phyloP scores from a whole-genome alignment of 306 rosid species.

The Lathyrus sativus region DNA sequence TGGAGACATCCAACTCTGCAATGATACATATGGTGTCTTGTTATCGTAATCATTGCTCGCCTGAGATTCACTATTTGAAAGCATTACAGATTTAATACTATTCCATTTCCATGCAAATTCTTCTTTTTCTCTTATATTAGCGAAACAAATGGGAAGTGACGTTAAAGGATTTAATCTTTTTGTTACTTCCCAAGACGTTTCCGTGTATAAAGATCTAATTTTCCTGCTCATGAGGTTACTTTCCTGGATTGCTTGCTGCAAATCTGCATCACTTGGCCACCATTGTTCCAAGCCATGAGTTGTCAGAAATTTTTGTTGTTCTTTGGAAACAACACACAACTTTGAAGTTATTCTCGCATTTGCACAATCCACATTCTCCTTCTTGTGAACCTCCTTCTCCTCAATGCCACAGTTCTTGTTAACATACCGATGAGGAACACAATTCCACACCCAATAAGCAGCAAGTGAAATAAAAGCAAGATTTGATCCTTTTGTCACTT shows the following conservation, averaged over 20 bases:
- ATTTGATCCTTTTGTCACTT: slow-evolving; percentile 37
- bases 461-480: slow-evolving; percentile 82
- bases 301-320: not conserved
- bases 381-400: not conserved
- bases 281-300: not conserved
- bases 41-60: slow-evolving; percentile 29
- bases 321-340: not conserved
- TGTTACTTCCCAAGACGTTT: not conserved
- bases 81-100: not conserved
- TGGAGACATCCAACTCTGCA: slow-evolving; percentile 55
- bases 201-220: not conserved
- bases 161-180: not conserved
- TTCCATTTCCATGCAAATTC: slow-evolving; percentile 6
- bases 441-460: slow-evolving; percentile 18
- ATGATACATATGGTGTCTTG: slow-evolving; percentile 30
- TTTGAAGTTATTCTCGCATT: not conserved
- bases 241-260: not conserved
- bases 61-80: slow-evolving; percentile 33
- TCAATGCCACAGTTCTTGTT: slow-evolving; percentile 23
- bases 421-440: slow-evolving; percentile 13
- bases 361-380: not conserved
- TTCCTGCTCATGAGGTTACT: not conserved
- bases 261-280: not conserved
- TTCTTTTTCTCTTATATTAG: not conserved
- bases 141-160: not conserved